Evolutionary conservation across 1,284 basidiomycete species (phyloP).

Genomic region (Puccinia novopanici): DNA sequence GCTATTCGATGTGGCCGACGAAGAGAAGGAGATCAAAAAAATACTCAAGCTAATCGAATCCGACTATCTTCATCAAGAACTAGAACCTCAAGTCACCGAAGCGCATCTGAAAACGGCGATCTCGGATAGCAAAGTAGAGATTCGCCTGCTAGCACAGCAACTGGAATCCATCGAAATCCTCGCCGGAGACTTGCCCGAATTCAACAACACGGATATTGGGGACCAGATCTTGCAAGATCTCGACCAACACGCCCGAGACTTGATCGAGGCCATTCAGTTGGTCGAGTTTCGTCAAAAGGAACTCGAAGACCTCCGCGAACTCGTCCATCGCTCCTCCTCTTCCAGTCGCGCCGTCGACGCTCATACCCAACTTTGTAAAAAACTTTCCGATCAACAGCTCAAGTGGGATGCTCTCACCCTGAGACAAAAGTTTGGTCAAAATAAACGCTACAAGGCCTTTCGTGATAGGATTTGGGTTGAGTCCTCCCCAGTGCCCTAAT

Average conservation of each 20-base stretch:
- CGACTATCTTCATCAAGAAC: slow-evolving; percentile 13
- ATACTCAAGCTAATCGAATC: slow-evolving; percentile 40
- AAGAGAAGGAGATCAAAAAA: slow-evolving; percentile 10
- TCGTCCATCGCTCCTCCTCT: slow-evolving; percentile 4
- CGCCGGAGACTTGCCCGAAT: slow-evolving; percentile 29
- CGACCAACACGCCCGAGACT: slow-evolving; percentile 23
- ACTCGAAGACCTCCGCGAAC: slow-evolving; percentile 30
- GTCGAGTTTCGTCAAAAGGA: slow-evolving; percentile 25
- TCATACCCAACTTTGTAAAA: slow-evolving; percentile 28
- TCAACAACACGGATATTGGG: background rate
- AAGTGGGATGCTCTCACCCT: slow-evolving; percentile 45
- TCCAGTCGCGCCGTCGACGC: background rate
- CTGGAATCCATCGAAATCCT: slow-evolving; percentile 16
- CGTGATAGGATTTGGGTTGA: slow-evolving; percentile 46
- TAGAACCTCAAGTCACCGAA: slow-evolving; percentile 23
- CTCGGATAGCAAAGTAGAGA: slow-evolving; percentile 29
- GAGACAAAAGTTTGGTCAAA: slow-evolving; percentile 39
- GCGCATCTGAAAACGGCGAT: slow-evolving; percentile 25
- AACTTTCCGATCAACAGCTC: background rate
- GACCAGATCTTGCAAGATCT: slow-evolving; percentile 19
- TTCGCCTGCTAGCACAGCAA: slow-evolving; percentile 10
- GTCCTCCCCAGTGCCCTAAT: background rate
- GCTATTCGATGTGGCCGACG: background rate
- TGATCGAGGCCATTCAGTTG: slow-evolving; percentile 33
- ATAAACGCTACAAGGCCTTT: slow-evolving; percentile 30